Base-by-base conservation (phyloP, 371 early-diverging fungal species). In the Zancudomyces culisetae region DNA sequence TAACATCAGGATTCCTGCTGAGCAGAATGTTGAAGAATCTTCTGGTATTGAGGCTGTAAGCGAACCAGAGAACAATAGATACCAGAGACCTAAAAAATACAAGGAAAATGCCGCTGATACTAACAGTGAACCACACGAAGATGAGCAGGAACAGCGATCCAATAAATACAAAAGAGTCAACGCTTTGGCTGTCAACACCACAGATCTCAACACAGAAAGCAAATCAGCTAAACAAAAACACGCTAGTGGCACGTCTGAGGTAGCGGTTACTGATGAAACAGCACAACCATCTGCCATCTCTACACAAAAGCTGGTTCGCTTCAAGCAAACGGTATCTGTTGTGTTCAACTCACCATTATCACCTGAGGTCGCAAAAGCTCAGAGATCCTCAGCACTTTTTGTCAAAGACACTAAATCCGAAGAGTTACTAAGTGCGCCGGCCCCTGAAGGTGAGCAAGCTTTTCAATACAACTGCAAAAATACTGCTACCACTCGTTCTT, bases 261-360 rank as follows among this genome's bases (percentile, higher is more conserved):
- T 40, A n/a, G n/a, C 13, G 24, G 8, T 43, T 20, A 43, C 22
- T n/a, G 12, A n/a, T n/a, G 24, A 43, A 43, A 43, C 4, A 4
- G 45, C 12, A 43, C 4, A 43, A 12, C 20, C 8, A 43, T 12
- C 20, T 4, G 4, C 26, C 12, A 10, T 24, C 8, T 43, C 26
- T 27, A 48, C n/a, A 4, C 48, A 27, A n/a, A 48, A 48, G 26
- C 2, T 10, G 4, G 48, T 48, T 27, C n/a, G 48, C n/a, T 48
- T 48, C 29, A 20, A 27, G 8, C 48, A 48, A 24, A 48, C 48
- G n/a, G 48, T 48, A 2, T 48, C 48, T 24, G 48, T 48, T 18
- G 48, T 48, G 24, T 48, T 48, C 29, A 29, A 48, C 8, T 48
- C 48, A 10, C 48, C 48, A 48, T n/a, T 48, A 23, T 24, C 48